A percentile compares a stretch with the other conserved stretches of the same genome.
phyloP scores from a whole-genome alignment of 352 stramenopile genomes.

The Pythium insidiosum region DNA sequence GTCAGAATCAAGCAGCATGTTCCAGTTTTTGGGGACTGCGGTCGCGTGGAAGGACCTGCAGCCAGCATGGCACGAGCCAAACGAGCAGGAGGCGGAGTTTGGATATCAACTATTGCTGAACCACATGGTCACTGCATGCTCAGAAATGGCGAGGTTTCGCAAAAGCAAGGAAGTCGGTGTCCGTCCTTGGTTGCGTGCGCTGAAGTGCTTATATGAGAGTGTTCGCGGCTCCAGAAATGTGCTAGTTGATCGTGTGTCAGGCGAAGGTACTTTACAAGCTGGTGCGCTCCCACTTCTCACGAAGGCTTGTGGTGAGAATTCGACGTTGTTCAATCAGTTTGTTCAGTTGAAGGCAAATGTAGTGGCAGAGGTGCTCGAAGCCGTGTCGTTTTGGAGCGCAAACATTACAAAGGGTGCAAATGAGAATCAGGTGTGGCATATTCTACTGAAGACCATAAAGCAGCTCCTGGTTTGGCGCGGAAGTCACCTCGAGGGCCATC shows the following conservation, averaged over 20 bases:
- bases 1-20: slow-evolving; percentile 29
- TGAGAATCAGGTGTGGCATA: slow-evolving; percentile 48
- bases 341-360: slow-evolving; percentile 31
- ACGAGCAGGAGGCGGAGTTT: slow-evolving; percentile 41
- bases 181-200: slow-evolving; percentile 31
- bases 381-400: slow-evolving; percentile 45
- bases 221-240: slow-evolving; percentile 42
- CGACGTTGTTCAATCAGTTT: slow-evolving; percentile 22
- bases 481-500: slow-evolving; percentile 29
- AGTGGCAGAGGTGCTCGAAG: slow-evolving; percentile 27
- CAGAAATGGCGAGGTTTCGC: slow-evolving; percentile 18
- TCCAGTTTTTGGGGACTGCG: slow-evolving; percentile 46
- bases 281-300: slow-evolving; percentile 32
- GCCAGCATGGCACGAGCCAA: slow-evolving; percentile 57
- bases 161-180: slow-evolving; percentile 22
- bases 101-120: slow-evolving; percentile 40
- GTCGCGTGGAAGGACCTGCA: slow-evolving; percentile 44
- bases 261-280: slow-evolving; percentile 20
- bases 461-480: slow-evolving; percentile 52
- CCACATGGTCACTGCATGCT: slow-evolving; percentile 29
- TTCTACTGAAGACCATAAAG: slow-evolving; percentile 33
- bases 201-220: slow-evolving; percentile 36
- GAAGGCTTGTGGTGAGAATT: slow-evolving; percentile 19
- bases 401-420: slow-evolving; percentile 30
- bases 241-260: slow-evolving; percentile 29